phyloP scores from a whole-genome alignment of 169 alveolate genomes.

The Perkinsus olseni region DNA sequence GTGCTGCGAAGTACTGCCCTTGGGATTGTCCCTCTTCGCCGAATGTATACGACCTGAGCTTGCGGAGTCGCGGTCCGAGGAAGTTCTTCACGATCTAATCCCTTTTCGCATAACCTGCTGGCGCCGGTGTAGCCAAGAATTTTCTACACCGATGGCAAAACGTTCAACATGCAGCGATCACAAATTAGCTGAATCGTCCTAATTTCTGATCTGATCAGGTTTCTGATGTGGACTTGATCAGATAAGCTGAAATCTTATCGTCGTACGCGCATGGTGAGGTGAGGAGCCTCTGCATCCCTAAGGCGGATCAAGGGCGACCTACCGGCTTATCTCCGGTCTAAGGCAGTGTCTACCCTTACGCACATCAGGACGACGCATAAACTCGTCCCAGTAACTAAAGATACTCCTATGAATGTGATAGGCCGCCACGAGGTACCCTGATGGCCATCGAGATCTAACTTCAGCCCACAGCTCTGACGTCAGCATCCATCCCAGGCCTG shows the following conservation, averaged over 20 bases:
- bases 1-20: background rate
- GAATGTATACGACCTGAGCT: background rate
- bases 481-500: conserved; percentile 8
- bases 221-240: too few species aligned
- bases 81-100: background rate
- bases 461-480: background rate
- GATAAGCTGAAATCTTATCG: too few species aligned
- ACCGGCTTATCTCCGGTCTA: conserved; percentile 1
- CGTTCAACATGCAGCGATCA: too few species aligned
- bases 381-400: background rate
- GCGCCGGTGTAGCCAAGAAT: too few species aligned
- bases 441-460: background rate
- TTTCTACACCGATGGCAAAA: too few species aligned
- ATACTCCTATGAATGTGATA: background rate
- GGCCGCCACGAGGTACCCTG: background rate
- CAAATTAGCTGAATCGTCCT: too few species aligned
- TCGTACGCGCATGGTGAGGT: background rate
- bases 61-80: background rate
- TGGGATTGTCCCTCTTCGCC: background rate
- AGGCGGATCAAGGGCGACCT: too few species aligned
- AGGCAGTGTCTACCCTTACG: background rate
- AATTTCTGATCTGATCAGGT: too few species aligned
- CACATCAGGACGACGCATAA: background rate
- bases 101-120: too few species aligned
- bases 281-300: too few species aligned